These are phyloP conservation scores for Cordyceps fumosorosea DNA, from an alignment of 2,329 filamentous ascomycete genomes.

Conservation along the genomic window DNA sequence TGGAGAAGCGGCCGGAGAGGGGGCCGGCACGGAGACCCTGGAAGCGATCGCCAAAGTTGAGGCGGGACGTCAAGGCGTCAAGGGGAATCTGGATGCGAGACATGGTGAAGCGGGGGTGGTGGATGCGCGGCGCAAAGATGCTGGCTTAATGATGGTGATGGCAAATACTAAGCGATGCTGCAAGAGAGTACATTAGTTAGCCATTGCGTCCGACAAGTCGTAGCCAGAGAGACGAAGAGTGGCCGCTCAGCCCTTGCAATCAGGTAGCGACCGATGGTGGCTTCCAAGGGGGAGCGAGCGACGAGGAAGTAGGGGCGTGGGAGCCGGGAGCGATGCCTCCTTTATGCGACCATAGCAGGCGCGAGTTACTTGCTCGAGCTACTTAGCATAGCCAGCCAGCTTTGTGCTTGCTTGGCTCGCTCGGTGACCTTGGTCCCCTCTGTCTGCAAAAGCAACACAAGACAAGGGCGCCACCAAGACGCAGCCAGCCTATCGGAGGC, in stretches of 20 bases:
- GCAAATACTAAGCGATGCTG: not conserved
- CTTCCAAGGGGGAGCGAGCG: not conserved
- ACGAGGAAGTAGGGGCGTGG: not conserved
- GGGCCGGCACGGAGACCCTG: conserved; percentile 74
- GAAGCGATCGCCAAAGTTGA: conserved; percentile 82
- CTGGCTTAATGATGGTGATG: not conserved
- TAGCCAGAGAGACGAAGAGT: not conserved
- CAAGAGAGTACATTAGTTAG: not conserved
- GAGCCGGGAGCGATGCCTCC: not conserved
- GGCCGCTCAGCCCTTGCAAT: conserved; percentile 3
- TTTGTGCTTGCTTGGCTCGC: not conserved
- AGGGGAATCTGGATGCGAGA: conserved; percentile 87
- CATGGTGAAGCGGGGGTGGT: conserved; percentile 44
- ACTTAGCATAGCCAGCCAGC: not conserved
- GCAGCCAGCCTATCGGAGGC: not conserved
- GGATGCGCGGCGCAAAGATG: conserved; percentile 8
- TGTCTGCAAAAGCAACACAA: not conserved
- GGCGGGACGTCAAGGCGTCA: conserved; percentile 81
- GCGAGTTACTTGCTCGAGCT: not conserved
- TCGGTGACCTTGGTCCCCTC: not conserved
- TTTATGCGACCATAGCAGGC: not conserved
- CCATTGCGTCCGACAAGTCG: not conserved
- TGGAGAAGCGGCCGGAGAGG: conserved; percentile 77
- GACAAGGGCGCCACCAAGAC: not conserved
- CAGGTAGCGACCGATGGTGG: not conserved